These are phyloP conservation scores for Alternaria brassicae DNA, from an alignment of 2,329 filamentous ascomycete genomes.

Conservation along the genomic window DNA sequence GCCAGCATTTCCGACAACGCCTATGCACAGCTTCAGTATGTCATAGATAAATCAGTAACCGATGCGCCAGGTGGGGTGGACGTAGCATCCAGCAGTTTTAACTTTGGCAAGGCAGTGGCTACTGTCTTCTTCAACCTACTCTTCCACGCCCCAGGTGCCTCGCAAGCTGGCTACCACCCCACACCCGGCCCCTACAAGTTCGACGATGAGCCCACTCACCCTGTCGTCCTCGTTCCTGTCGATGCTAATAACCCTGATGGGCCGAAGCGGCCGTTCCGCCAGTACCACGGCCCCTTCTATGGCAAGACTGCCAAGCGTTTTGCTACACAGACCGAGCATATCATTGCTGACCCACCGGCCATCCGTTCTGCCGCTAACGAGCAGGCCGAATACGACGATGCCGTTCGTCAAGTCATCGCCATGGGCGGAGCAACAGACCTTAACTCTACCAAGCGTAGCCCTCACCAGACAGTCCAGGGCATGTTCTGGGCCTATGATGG, in stretches of 20 bases:
- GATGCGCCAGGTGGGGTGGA: conserved; percentile 19
- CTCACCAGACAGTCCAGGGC: conserved; percentile 19
- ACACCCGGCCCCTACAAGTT: conserved; percentile 28
- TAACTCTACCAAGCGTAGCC: conserved; percentile 22
- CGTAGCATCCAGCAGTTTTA: conserved; percentile 24
- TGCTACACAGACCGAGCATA: conserved; percentile 23
- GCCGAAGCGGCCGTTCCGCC: conserved; percentile 21
- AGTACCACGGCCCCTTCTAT: conserved; percentile 34
- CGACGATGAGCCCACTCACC: conserved; percentile 36
- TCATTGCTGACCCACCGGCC: conserved; percentile 20
- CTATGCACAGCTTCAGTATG: conserved; percentile 18
- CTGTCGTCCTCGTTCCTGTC: conserved; percentile 27
- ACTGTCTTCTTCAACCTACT: conserved; percentile 28
- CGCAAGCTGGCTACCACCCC: conserved; percentile 24
- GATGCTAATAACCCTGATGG: conserved; percentile 33
- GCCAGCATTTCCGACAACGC: conserved; percentile 15
- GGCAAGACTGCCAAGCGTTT: conserved; percentile 31
- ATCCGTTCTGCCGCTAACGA: conserved; percentile 12
- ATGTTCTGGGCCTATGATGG: conserved; percentile 27
- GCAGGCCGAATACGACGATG: conserved; percentile 22
- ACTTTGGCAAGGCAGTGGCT: conserved; percentile 30
- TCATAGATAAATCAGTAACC: conserved; percentile 9
- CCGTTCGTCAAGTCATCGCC: conserved; percentile 11
- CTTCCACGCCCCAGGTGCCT: conserved; percentile 17
- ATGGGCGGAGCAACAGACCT: conserved; percentile 20